Evolutionary conservation across 2,329 filamentous ascomycete species (phyloP).

Genomic region (Penicillium brasilianum): DNA sequence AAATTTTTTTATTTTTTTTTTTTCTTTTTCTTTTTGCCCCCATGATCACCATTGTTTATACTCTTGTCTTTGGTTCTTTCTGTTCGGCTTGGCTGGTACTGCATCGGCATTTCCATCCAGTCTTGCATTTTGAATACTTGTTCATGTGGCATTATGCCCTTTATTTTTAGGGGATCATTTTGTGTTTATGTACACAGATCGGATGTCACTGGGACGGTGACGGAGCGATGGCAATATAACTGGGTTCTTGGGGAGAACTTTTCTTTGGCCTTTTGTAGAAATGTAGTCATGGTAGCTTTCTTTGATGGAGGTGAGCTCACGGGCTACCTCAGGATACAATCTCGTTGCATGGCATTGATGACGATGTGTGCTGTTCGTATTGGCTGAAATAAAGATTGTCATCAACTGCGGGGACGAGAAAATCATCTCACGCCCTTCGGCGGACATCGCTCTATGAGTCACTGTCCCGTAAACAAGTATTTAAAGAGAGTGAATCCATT

Average conservation of each 20-base stretch:
- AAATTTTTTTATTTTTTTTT: too few relatives aligned
- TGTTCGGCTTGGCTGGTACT: conserved; percentile 1
- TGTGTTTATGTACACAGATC: background rate
- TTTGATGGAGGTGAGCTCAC: too few relatives aligned
- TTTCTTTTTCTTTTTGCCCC: conserved; percentile 7
- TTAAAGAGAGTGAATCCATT: background rate
- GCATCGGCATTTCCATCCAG: background rate
- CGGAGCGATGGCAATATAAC: background rate
- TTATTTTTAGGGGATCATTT: background rate
- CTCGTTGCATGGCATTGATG: background rate
- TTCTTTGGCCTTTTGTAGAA: background rate
- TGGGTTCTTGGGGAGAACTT: background rate
- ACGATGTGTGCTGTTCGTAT: too few relatives aligned
- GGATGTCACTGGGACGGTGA: background rate
- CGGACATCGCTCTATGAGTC: background rate
- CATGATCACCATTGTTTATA: conserved; percentile 7
- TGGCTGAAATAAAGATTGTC: too few relatives aligned
- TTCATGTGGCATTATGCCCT: background rate
- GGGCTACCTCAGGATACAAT: too few relatives aligned
- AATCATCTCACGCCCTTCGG: too few relatives aligned
- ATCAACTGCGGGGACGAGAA: background rate
- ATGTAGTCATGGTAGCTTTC: background rate
- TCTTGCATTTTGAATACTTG: conserved; percentile 1
- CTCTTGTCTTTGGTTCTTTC: background rate
- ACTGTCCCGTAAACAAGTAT: background rate